Evolutionary conservation across 331 rosid species (phyloP).

Genomic region (Phaseolus coccineus): DNA sequence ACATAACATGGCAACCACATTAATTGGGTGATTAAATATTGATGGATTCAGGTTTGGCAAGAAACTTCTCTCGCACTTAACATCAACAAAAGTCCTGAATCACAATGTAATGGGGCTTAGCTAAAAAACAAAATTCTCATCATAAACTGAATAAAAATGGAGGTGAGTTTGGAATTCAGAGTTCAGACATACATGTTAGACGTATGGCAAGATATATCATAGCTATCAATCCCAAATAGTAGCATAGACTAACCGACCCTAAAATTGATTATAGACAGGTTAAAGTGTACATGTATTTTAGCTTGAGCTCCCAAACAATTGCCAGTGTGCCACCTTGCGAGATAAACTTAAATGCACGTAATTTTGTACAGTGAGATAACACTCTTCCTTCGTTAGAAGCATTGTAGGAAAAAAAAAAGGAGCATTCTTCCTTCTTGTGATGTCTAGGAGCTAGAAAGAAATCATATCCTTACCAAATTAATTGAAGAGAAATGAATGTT

Average conservation of each 20-base stretch:
- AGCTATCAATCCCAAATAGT: background rate
- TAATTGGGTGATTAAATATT: background rate
- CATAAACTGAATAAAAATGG: background rate
- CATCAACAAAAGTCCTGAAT: background rate
- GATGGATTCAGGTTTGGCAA: background rate
- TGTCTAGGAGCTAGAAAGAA: background rate
- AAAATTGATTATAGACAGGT: background rate
- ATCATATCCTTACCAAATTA: slow-evolving; percentile 29
- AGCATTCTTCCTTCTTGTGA: background rate
- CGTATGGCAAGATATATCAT: background rate
- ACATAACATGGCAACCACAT: background rate
- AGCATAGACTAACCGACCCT: background rate
- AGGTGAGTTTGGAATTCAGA: background rate
- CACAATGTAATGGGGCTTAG: background rate
- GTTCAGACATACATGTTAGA: background rate
- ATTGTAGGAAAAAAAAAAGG: background rate
- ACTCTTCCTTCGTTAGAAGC: background rate
- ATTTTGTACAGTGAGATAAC: background rate
- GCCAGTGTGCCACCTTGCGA: background rate
- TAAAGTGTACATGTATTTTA: background rate
- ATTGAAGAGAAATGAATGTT: background rate
- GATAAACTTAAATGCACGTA: background rate
- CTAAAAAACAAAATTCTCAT: background rate
- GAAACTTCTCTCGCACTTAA: slow-evolving; percentile 13
- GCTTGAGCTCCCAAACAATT: too few relatives aligned